Conservation (phyloP, 2,329 filamentous ascomycete species). For the Xylaria sp. region DNA sequence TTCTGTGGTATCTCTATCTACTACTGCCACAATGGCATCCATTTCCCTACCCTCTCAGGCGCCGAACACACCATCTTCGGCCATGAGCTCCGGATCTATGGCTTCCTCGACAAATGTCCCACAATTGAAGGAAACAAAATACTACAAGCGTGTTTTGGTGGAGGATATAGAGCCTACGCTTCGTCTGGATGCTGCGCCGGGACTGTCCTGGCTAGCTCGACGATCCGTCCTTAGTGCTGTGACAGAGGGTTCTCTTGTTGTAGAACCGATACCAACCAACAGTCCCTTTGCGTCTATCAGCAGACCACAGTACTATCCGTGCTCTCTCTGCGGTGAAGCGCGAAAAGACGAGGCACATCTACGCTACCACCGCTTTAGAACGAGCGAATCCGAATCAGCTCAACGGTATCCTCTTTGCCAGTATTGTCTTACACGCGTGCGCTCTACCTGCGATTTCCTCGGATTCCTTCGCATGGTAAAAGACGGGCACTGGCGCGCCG, state of each 20-base stretch:
- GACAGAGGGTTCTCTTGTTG: conserved; percentile 76
- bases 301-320: conserved; percentile 59
- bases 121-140: conserved; percentile 81
- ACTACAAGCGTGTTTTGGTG: conserved; percentile 81
- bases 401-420: conserved; percentile 86
- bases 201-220: conserved; percentile 87
- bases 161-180: conserved; percentile 96
- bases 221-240: conserved; percentile 79
- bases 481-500: conserved; percentile 84
- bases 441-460: conserved; percentile 87
- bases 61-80: conserved; percentile 53
- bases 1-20: conserved; percentile 55
- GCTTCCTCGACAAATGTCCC: conserved; percentile 40
- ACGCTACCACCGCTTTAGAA: conserved; percentile 82
- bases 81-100: conserved; percentile 41
- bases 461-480: conserved; percentile 87
- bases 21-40: conserved; percentile 40
- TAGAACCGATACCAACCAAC: conserved; percentile 73
- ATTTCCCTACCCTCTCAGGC: conserved; percentile 52
- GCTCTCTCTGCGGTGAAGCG: conserved; percentile 82
- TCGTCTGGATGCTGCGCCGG: conserved; percentile 80
- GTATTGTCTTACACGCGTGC: conserved; percentile 77
- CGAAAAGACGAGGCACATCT: conserved; percentile 66
- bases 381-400: conserved; percentile 78
- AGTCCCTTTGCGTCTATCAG: conserved; percentile 45